Conservation (phyloP, 2,329 filamentous ascomycete species). For the Colletotrichum euphorbiae region DNA sequence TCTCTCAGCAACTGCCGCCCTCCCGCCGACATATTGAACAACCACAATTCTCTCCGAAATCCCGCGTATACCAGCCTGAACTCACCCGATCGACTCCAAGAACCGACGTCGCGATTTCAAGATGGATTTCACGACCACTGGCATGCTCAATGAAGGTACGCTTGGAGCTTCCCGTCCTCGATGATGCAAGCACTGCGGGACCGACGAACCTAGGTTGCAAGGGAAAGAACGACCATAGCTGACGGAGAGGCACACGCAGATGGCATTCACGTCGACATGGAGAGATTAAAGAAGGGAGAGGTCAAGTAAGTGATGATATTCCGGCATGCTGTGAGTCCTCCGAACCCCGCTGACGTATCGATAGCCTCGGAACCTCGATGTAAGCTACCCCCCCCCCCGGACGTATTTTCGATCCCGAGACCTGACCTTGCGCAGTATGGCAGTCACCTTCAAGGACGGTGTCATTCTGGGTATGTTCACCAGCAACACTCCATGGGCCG, state of each 20-base stretch:
- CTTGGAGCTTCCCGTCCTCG: conserved; percentile 17
- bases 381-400: conserved; percentile 60
- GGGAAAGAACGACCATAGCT: background rate
- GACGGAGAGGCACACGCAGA: conserved; percentile 64
- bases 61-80: background rate
- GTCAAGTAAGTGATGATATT: conserved; percentile 80
- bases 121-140: conserved; percentile 74
- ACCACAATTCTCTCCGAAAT: background rate
- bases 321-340: background rate
- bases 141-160: conserved; percentile 73
- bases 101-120: conserved; percentile 9
- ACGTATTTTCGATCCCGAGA: conserved; percentile 29
- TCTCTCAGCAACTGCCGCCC: conserved; percentile 35
- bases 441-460: conserved; percentile 98
- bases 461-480: conserved; percentile 81
- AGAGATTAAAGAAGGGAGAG: conserved; percentile 97
- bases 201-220: background rate
- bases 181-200: conserved; percentile 29
- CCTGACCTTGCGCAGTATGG: conserved; percentile 76
- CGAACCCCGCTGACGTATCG: conserved; percentile 46
- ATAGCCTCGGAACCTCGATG: conserved; percentile 96
- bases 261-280: conserved; percentile 99
- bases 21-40: conserved; percentile 42
- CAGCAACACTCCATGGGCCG: too few species aligned
- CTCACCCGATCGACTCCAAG: conserved; percentile 39